Percentiles rank a stretch among this genome's conserved stretches.
Conservation (phyloP, 2,329 filamentous ascomycete species). For the Colletotrichum cereale region DNA sequence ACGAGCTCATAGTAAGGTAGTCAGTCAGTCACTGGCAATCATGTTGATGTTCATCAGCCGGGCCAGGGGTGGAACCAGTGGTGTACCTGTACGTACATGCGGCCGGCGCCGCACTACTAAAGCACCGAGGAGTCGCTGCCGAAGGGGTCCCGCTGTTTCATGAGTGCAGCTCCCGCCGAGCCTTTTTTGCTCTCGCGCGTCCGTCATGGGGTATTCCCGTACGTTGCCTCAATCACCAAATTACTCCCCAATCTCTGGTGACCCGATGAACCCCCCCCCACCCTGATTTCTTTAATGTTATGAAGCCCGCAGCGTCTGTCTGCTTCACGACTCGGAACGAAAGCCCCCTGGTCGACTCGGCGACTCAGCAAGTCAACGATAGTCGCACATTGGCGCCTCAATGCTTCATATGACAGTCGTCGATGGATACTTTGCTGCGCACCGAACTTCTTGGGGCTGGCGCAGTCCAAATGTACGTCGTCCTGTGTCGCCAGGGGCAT, state of each 20-base stretch:
- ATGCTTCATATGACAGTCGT: background rate
- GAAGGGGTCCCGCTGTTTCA: constrained; percentile 27
- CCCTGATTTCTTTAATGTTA: constrained; percentile 20
- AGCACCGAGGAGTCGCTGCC: constrained; percentile 6
- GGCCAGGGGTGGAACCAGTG: background rate
- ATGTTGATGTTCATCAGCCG: constrained; percentile 11
- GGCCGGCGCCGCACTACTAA: constrained; percentile 2
- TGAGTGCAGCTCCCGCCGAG: constrained; percentile 18
- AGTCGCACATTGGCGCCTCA: background rate
- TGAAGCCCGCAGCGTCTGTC: constrained; percentile 2
- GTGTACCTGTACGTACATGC: background rate
- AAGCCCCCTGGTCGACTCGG: background rate
- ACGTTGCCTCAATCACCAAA: background rate
- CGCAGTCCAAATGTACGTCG: too few species aligned
- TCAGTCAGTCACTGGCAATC: background rate
- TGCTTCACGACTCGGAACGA: constrained; percentile 22
- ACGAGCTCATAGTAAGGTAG: too few species aligned
- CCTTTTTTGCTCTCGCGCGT: constrained; percentile 12
- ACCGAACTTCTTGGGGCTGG: background rate
- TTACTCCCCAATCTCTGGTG: background rate
- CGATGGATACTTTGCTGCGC: background rate
- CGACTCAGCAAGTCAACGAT: constrained; percentile 8
- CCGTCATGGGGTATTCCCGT: background rate
- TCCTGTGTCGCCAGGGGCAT: background rate
- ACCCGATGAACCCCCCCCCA: too few species aligned